A percentile compares a stretch with the other conserved stretches of the same genome.
Evolutionary conservation across 805 yeast genomes (phyloP).

Genomic region (Ogataea sp.): DNA sequence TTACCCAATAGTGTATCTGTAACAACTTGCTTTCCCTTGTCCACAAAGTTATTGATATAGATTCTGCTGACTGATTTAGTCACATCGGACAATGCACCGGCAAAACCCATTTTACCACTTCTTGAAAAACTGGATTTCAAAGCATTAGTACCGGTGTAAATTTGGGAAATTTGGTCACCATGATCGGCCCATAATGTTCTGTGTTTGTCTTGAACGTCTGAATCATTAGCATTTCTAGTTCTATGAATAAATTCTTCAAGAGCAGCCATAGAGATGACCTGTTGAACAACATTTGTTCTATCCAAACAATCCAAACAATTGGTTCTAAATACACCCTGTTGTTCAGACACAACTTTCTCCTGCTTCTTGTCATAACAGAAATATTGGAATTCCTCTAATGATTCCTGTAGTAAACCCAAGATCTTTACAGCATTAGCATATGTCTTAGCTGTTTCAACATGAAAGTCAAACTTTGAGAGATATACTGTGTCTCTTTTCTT

Average conservation of each 20-base stretch:
- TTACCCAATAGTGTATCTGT: conserved; percentile 84
- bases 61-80: conserved; percentile 92
- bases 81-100: conserved; percentile 96
- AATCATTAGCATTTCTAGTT: conserved; percentile 19
- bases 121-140: conserved; percentile 90
- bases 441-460: conserved; percentile 83
- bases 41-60: conserved; percentile 94
- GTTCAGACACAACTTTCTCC: conserved; percentile 57
- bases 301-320: conserved; percentile 95
- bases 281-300: conserved; percentile 84
- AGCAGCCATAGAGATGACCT: conserved; percentile 70
- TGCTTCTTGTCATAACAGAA: conserved; percentile 59
- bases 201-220: conserved; percentile 63
- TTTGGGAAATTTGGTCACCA: conserved; percentile 93
- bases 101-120: conserved; percentile 92
- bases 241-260: conserved; percentile 45
- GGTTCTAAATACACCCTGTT: conserved; percentile 85
- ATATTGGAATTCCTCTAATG: conserved; percentile 75
- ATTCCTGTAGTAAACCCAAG: conserved; percentile 52
- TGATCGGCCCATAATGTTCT: conserved; percentile 96
- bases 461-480: conserved; percentile 88
- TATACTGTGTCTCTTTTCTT: conserved; percentile 32
- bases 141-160: conserved; percentile 97
- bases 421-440: conserved; percentile 76
- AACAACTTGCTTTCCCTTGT: conserved; percentile 81